These are phyloP conservation scores for Botryosphaeria dothidea DNA, from an alignment of 2,329 filamentous ascomycete genomes.

Conservation along the genomic window DNA sequence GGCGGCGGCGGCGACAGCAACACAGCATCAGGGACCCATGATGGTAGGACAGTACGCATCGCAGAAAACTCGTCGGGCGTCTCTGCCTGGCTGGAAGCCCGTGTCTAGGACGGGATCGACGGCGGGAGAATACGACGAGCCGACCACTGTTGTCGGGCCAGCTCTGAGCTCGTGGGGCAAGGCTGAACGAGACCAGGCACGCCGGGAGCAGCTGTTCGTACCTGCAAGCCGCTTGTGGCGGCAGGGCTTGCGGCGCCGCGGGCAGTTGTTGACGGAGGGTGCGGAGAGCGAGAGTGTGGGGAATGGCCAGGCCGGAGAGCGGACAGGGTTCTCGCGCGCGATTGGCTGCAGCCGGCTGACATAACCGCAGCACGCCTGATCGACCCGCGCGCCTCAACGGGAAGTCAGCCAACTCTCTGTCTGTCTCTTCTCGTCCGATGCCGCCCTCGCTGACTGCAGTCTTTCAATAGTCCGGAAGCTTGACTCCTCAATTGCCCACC, in stretches of 20 bases:
- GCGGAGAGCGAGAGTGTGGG: not conserved
- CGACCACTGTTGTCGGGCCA: not conserved
- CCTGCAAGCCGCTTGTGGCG: not conserved
- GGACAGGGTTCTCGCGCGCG: no score
- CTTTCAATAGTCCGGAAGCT: slow-evolving; percentile 1
- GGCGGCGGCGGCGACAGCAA: not conserved
- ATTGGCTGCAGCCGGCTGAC: not conserved
- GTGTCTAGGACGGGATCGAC: not conserved
- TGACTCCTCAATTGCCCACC: not conserved
- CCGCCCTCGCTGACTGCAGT: slow-evolving; percentile 11
- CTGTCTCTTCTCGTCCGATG: slow-evolving; percentile 8
- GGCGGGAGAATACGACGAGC: slow-evolving; percentile 7
- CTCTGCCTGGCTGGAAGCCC: not conserved
- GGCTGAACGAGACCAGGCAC: not conserved
- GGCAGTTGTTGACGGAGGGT: not conserved
- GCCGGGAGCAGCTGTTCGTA: not conserved
- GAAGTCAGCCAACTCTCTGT: not conserved
- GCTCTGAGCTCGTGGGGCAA: not conserved
- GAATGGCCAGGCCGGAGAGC: no score
- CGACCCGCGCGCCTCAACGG: not conserved
- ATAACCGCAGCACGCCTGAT: slow-evolving; percentile 8
- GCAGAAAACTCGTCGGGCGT: not conserved
- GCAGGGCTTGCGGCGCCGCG: not conserved
- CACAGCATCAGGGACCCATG: slow-evolving; percentile 10
- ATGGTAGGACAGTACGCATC: not conserved